Conservation (phyloP, 352 stramenopile species). For the Sclerospora graminicola region DNA sequence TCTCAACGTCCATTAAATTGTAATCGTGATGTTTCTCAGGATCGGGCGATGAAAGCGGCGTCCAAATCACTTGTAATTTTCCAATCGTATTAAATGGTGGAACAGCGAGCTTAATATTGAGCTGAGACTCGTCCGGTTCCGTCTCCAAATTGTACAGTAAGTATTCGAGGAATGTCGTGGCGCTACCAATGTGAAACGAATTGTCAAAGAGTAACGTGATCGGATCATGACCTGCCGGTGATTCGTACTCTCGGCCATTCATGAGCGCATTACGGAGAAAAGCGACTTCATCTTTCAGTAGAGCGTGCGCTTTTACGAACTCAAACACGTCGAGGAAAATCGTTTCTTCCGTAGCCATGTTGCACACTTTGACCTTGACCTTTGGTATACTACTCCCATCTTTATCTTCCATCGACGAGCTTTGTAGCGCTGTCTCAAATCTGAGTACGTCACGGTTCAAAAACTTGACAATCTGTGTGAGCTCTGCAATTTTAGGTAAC, state of each 20-base stretch:
- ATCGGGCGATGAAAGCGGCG: conserved; percentile 70
- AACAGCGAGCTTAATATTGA: conserved; percentile 87
- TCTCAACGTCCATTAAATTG: conserved; percentile 63
- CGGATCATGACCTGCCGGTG: conserved; percentile 79
- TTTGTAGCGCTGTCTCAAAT: no score
- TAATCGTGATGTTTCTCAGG: conserved; percentile 55
- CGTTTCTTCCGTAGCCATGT: no score
- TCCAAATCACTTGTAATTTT: conserved; percentile 87
- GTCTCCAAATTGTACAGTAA: conserved; percentile 89
- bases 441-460: no score
- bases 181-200: conserved; percentile 87
- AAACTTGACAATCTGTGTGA: no score
- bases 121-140: conserved; percentile 80
- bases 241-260: conserved; percentile 81
- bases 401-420: no score
- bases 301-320: no score
- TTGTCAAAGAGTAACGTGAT: conserved; percentile 90
- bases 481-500: no score
- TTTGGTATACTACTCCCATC: no score
- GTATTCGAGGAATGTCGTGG: conserved; percentile 89
- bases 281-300: no score
- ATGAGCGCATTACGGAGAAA: no score
- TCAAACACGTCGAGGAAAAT: no score
- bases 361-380: no score
- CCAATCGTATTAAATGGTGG: conserved; percentile 89